These are phyloP conservation scores for Solanum sejunctum DNA, from an alignment of 257 asterid species.

Conservation along the genomic window DNA sequence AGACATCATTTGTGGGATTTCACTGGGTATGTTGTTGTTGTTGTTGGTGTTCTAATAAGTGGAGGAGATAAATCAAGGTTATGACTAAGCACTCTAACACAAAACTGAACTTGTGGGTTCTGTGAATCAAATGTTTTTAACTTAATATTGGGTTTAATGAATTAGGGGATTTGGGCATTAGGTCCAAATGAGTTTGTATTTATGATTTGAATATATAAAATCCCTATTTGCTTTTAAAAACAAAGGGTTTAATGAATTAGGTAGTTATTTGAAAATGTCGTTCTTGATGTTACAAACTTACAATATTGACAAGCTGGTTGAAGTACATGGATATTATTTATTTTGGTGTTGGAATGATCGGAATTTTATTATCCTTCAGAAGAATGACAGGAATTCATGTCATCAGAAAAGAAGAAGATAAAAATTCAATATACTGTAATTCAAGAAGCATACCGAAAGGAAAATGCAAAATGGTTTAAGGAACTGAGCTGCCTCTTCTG, in stretches of 20 bases:
- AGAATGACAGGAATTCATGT: not conserved
- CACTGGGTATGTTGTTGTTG: too few species aligned
- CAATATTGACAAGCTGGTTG: not conserved
- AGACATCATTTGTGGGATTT: too few species aligned
- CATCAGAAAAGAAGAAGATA: too few species aligned
- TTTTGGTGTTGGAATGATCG: not conserved
- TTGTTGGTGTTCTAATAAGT: not conserved
- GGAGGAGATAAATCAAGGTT: not conserved
- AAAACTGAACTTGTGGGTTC: not conserved
- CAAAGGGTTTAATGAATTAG: too few species aligned
- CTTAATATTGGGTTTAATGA: not conserved
- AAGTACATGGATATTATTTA: not conserved
- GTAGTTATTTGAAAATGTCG: not conserved
- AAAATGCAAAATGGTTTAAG: not conserved
- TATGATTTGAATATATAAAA: too few species aligned
- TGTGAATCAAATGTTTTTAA: not conserved
- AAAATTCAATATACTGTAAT: not conserved
- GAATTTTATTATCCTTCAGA: not conserved
- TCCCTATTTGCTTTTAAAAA: too few species aligned
- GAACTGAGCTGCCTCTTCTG: not conserved
- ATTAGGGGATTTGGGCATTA: not conserved
- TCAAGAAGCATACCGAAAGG: not conserved
- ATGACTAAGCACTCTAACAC: not conserved
- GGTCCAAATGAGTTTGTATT: too few species aligned
- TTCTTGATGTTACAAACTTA: not conserved